These are phyloP conservation scores for Ceratorhiza oryzae-sativae DNA, from an alignment of 1,284 basidiomycete genomes.

Conservation along the genomic window DNA sequence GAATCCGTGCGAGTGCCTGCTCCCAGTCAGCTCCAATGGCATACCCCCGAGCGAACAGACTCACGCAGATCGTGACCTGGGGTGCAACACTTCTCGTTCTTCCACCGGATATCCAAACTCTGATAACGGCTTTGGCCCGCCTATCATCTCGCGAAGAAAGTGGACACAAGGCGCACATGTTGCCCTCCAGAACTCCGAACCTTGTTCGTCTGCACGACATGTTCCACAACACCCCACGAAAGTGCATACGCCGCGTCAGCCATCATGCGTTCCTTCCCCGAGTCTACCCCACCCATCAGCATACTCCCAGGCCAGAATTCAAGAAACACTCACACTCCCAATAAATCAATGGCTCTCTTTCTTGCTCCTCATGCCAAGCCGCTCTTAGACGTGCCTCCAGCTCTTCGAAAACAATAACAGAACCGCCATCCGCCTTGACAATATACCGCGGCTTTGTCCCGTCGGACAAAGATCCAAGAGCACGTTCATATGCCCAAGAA, in stretches of 20 bases:
- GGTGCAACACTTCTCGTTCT: conserved; percentile 94
- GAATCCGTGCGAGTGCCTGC: conserved; percentile 91
- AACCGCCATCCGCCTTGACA: conserved; percentile 90
- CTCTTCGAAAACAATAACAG: conserved; percentile 78
- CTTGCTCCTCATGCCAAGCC: conserved; percentile 1
- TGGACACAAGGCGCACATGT: conserved; percentile 55
- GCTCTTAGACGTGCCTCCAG: conserved; percentile 11
- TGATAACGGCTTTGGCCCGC: conserved; percentile 90
- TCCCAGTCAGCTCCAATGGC: not conserved
- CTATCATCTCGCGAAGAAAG: conserved; percentile 50
- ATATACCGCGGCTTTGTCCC: conserved; percentile 88
- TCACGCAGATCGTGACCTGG: conserved; percentile 87
- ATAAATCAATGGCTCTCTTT: conserved; percentile 74
- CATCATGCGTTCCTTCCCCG: conserved; percentile 95
- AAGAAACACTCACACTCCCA: conserved; percentile 68
- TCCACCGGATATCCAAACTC: conserved; percentile 81
- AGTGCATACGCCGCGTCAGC: conserved; percentile 93
- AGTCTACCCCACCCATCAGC: conserved; percentile 52
- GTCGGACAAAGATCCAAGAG: conserved; percentile 83
- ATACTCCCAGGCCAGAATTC: not conserved
- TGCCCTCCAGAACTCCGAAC: conserved; percentile 92
- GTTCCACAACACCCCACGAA: conserved; percentile 88
- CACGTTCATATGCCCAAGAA: conserved; percentile 87
- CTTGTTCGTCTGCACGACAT: conserved; percentile 75
- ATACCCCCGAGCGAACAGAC: conserved; percentile 47